Conservation (phyloP, 257 asterid species). For the Nicotiana obtusifolia region DNA sequence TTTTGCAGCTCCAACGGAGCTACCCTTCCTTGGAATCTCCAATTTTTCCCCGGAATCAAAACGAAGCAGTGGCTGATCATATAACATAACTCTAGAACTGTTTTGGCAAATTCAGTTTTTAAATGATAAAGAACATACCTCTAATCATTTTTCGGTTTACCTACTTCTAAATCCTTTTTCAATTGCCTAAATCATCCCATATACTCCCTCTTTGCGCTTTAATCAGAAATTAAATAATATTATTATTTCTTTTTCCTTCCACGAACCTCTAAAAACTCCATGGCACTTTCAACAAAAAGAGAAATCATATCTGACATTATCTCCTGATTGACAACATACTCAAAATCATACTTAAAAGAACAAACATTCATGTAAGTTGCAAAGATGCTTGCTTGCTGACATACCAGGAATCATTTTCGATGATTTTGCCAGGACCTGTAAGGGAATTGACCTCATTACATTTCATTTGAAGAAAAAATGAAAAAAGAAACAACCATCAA, state of each 20-base stretch:
- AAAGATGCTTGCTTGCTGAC: slow-evolving; percentile 1
- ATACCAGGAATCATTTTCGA: slow-evolving; percentile 93
- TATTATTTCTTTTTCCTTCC: not conserved
- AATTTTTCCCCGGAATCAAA: too few relatives aligned
- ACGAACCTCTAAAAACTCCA: not conserved
- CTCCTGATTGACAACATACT: not conserved
- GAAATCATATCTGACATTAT: not conserved
- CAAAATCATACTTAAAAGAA: not conserved
- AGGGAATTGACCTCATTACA: slow-evolving; percentile 25
- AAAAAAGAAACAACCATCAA: not conserved
- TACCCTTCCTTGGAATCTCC: too few relatives aligned
- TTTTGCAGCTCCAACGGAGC: not conserved
- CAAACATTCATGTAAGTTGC: not conserved
- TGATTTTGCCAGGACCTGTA: slow-evolving; percentile 85
- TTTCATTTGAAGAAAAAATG: not conserved
- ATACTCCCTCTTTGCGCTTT: not conserved
- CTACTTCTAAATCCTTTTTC: not conserved
- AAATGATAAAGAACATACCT: not conserved
- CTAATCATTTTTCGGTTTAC: not conserved
- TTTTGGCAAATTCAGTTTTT: not conserved
- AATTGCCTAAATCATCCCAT: not conserved
- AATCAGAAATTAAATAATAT: not conserved
- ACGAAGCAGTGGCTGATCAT: too few relatives aligned
- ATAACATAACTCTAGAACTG: too few relatives aligned
- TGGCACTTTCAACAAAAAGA: not conserved